These are phyloP conservation scores for Cladosporium sp. DNA, from an alignment of 2,329 filamentous ascomycete species.

Conservation along the genomic window DNA sequence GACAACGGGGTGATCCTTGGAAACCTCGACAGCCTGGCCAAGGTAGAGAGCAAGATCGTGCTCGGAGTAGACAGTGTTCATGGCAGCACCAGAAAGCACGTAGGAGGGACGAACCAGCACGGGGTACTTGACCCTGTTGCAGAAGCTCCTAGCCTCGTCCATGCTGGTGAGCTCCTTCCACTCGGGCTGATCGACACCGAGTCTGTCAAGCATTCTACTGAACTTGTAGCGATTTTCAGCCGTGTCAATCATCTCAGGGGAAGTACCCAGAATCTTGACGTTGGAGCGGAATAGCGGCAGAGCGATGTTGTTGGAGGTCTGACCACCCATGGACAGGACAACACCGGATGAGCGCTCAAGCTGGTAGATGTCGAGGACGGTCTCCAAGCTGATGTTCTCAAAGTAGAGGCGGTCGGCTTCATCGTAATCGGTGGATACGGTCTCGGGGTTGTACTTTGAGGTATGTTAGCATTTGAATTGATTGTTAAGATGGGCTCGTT, in stretches of 20 bases:
- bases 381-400: conserved; percentile 90
- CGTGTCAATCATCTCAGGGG: conserved; percentile 97
- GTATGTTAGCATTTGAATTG: too few species aligned
- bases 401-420: conserved; percentile 95
- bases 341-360: conserved; percentile 81
- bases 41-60: conserved; percentile 88
- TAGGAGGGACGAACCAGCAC: conserved; percentile 95
- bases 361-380: conserved; percentile 89
- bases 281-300: conserved; percentile 84
- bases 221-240: conserved; percentile 99
- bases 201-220: conserved; percentile 81
- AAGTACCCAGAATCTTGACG: conserved; percentile 91
- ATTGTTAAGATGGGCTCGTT: too few species aligned
- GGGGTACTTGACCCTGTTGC: conserved; percentile 84
- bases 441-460: too few species aligned
- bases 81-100: conserved; percentile 92
- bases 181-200: conserved; percentile 90
- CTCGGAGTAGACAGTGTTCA: conserved; percentile 99
- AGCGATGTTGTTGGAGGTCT: conserved; percentile 97
- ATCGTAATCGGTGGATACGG: conserved; percentile 59
- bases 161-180: conserved; percentile 99
- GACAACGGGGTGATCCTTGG: conserved; percentile 91
- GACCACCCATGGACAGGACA: conserved; percentile 93
- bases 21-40: conserved; percentile 88
- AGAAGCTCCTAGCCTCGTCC: conserved; percentile 85